phyloP scores from a whole-genome alignment of 345 rosid species.

The Boechera divaricarpa region DNA sequence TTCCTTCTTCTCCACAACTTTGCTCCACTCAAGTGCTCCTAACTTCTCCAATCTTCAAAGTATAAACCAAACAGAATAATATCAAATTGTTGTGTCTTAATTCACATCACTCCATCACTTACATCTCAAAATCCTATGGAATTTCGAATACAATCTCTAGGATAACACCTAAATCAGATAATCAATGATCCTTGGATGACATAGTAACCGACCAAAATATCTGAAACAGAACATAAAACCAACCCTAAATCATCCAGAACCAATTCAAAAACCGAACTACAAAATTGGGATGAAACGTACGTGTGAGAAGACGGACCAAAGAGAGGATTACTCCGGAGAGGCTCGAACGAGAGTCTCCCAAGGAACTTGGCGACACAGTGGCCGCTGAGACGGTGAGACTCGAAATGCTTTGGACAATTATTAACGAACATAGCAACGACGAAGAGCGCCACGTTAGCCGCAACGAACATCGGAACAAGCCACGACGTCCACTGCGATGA shows the following conservation, averaged over 20 bases:
- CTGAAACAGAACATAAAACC: conserved; percentile 14
- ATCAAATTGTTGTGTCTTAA: not conserved
- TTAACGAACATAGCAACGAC: conserved; percentile 74
- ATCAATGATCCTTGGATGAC: not conserved
- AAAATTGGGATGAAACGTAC: conserved; percentile 41
- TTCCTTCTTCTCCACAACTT: conserved; percentile 66
- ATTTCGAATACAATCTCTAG: not conserved
- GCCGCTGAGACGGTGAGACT: conserved; percentile 43
- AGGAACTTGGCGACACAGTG: conserved; percentile 74
- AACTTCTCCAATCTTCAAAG: conserved; percentile 73
- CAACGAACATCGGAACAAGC: conserved; percentile 81
- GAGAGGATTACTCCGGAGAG: conserved; percentile 76
- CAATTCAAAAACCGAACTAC: not conserved
- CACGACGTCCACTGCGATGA: conserved; percentile 76
- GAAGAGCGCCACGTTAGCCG: conserved; percentile 66
- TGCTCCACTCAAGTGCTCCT: conserved; percentile 76
- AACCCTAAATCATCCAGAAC: not conserved
- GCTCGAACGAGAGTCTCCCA: conserved; percentile 85
- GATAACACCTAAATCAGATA: not conserved
- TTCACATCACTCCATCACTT: not conserved
- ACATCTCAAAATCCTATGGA: not conserved
- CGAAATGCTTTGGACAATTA: conserved; percentile 64
- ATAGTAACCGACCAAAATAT: not conserved
- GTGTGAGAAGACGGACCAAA: conserved; percentile 85
- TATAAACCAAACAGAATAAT: conserved; percentile 10